Percentiles rank a stretch among this genome's conserved stretches.
Evolutionary conservation across 805 yeast species (phyloP).

Genomic region (Schwanniomyces polymorphus): DNA sequence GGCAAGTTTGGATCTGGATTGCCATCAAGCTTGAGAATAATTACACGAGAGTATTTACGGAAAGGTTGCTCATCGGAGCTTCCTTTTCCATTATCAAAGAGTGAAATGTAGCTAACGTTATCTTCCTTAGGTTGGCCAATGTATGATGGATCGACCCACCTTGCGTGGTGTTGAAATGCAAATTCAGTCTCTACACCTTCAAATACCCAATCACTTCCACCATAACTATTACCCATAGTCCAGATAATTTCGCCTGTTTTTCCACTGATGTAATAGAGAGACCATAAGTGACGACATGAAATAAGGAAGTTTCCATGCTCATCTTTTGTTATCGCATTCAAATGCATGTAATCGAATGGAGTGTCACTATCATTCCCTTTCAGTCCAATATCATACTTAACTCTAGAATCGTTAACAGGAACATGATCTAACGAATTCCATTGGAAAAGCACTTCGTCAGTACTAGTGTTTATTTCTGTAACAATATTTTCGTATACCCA

Average conservation of each 20-base stretch:
- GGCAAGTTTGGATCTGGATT: background rate
- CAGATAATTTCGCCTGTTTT: conserved; percentile 33
- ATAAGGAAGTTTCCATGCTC: conserved; percentile 30
- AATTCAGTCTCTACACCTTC: conserved; percentile 24
- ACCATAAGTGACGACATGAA: conserved; percentile 35
- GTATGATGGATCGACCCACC: conserved; percentile 9
- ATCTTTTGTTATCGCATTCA: conserved; percentile 39
- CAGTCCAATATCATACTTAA: conserved; percentile 26
- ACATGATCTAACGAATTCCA: conserved; percentile 34
- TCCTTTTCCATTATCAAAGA: conserved; percentile 39
- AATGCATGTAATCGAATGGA: conserved; percentile 43
- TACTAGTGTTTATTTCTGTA: conserved; percentile 35
- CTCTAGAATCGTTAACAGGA: conserved; percentile 29
- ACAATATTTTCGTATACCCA: conserved; percentile 36
- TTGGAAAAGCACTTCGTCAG: conserved; percentile 35
- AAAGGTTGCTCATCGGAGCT: conserved; percentile 24
- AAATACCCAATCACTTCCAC: conserved; percentile 12
- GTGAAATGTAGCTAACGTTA: conserved; percentile 27
- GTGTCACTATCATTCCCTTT: conserved; percentile 28
- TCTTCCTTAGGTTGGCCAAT: conserved; percentile 20
- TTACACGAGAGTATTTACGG: background rate
- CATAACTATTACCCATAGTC: conserved; percentile 30
- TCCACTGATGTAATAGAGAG: conserved; percentile 35
- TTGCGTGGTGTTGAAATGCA: conserved; percentile 39
- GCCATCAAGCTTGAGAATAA: background rate